Evolutionary conservation across 768 basidiomycete species (phyloP), one percentile per base, ranked within the genome.

Genomic region (Trametes elegans): DNA sequence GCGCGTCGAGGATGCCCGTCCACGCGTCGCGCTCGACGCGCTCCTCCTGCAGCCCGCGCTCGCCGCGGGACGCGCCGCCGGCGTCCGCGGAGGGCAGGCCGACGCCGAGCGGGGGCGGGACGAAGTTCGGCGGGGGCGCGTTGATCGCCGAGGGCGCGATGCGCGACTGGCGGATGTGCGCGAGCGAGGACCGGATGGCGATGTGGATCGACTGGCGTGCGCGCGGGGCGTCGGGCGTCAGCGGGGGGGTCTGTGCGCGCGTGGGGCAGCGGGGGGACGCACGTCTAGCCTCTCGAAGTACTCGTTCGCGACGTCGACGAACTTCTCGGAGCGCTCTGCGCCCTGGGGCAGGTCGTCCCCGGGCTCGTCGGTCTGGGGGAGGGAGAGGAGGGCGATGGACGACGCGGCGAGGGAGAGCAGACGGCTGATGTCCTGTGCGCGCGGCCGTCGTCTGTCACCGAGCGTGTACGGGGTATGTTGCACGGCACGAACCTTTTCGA

Each of bases 81-180:
- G 65, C 65, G 27, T 73, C 72, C 6, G 66, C 59, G 21, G 66
- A 59, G 41, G 90, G 87, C 48, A 88, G 76, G 3, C 87, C 87
- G 11, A 90, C 88, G 6, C 90, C 90, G 14, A 90, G 81, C 7
- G 88, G 85, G 3, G 89, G 85, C 6, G 89, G 90, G 9, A 90
- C 73, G 66, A 90, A 88, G 24, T 81, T 82, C 0, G 77, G 79
- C 6, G 83, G 79, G 29, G 88, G 88, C 0, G 90, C 89, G 44
- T 85, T 87, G 63, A 93, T 90, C n/a, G 88, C 85, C n/a, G 88
- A 88, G 8, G 90, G 89, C 36, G 90, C 87, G 65, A 92, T 89
- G 60, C 89, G 84, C 9, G 88, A 87, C 63, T 87, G 83, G 10
- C 88, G 79, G 55, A 93, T 87, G 62, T 91, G 88, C 16, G 90